A percentile compares a stretch with the other conserved stretches of the same genome.
phyloP scores from a whole-genome alignment of 352 stramenopile genomes.

The Pythium angustatum region DNA sequence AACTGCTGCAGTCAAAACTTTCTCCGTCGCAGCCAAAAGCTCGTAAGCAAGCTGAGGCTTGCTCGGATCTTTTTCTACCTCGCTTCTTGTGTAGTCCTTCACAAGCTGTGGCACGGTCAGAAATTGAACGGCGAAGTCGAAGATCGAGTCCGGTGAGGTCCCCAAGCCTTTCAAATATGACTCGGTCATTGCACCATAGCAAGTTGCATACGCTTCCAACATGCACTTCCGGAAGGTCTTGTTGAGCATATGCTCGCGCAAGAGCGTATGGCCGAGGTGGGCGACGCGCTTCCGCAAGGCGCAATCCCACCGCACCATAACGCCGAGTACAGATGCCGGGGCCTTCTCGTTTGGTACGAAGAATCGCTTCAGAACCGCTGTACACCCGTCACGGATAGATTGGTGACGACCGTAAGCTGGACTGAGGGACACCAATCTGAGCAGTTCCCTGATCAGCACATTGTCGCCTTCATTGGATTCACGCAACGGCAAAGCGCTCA shows the following conservation, averaged over 20 bases:
- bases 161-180: conserved; percentile 81
- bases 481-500: conserved; percentile 1
- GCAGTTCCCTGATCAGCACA: conserved; percentile 17
- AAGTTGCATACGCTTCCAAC: conserved; percentile 72
- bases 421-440: conserved; percentile 50
- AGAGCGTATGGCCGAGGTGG: conserved; percentile 57
- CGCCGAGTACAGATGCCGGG: conserved; percentile 36
- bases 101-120: conserved; percentile 82
- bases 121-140: conserved; percentile 88
- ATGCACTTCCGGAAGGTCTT: conserved; percentile 71
- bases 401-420: conserved; percentile 52
- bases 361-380: conserved; percentile 50
- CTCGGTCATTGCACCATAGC: conserved; percentile 70
- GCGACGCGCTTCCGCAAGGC: conserved; percentile 57
- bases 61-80: conserved; percentile 45
- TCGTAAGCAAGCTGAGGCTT: conserved; percentile 66
- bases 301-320: conserved; percentile 75
- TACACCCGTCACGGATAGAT: conserved; percentile 65
- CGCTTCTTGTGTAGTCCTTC: conserved; percentile 70
- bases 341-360: conserved; percentile 26
- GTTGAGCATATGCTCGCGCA: conserved; percentile 79
- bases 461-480: conserved; percentile 13
- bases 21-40: conserved; percentile 59
- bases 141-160: conserved; percentile 85
- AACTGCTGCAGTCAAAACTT: conserved; percentile 62